phyloP scores from a whole-genome alignment of 106 monocot species.

The Platanthera guangdongensis region DNA sequence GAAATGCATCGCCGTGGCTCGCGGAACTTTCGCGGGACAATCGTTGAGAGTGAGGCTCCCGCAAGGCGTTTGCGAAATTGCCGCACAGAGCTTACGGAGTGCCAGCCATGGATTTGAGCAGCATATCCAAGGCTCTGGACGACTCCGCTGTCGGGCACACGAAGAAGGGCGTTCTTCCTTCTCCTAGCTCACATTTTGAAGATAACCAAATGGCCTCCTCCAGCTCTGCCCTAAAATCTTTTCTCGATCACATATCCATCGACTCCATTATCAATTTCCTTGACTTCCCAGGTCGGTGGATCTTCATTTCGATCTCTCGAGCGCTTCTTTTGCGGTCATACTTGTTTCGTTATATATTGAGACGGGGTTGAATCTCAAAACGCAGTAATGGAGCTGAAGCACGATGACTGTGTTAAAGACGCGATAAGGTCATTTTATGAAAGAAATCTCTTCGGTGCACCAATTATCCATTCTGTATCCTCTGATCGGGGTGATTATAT shows the following conservation, averaged over 20 bases:
- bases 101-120: conserved; percentile 1
- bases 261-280: conserved; percentile 12
- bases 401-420: conserved; percentile 20
- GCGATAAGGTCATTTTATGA: conserved; percentile 27
- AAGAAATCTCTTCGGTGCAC: conserved; percentile 23
- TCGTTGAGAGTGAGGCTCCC: neutral
- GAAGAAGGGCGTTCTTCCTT: neutral
- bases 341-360: neutral
- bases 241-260: conserved; percentile 38
- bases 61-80: conserved; percentile 5
- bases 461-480: conserved; percentile 19
- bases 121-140: neutral
- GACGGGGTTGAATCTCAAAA: neutral
- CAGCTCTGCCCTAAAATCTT: conserved; percentile 26
- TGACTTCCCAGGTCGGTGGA: neutral
- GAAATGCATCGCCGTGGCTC: neutral
- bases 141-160: neutral
- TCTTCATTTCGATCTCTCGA: neutral
- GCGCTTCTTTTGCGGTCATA: neutral
- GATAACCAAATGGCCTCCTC: neutral
- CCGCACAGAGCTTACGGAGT: neutral
- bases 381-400: conserved; percentile 31
- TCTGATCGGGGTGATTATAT: conserved; percentile 14
- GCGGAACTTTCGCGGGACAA: neutral
- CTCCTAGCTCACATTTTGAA: neutral